Conservation (phyloP, 805 yeast species). For the Kuraishia ogatae region DNA sequence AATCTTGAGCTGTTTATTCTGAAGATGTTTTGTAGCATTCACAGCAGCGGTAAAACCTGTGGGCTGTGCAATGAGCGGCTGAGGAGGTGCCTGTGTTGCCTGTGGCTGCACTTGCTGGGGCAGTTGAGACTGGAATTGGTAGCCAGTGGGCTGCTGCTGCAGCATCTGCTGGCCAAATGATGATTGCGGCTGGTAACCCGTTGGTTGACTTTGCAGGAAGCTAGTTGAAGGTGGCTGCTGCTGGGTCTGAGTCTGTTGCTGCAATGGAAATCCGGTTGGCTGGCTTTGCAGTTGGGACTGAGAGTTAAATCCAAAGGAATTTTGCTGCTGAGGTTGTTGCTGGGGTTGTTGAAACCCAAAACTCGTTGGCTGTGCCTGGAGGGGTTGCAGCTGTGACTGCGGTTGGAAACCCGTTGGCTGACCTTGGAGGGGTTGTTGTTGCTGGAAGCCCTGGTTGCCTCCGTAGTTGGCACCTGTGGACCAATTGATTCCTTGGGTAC, state of each 20-base stretch:
- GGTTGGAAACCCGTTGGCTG: conserved; percentile 30
- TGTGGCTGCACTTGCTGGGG: conserved; percentile 11
- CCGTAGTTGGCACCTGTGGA: background rate
- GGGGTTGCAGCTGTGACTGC: conserved; percentile 20
- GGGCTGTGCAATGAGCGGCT: conserved; percentile 29
- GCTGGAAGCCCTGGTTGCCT: conserved; percentile 3
- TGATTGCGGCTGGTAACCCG: conserved; percentile 31
- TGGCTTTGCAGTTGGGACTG: conserved; percentile 18
- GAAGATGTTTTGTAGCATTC: conserved; percentile 30
- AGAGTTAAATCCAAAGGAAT: conserved; percentile 14
- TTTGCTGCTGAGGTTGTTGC: conserved; percentile 22
- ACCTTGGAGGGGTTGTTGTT: conserved; percentile 5
- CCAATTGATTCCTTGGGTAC: background rate
- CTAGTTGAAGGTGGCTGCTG: conserved; percentile 8
- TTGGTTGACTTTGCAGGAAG: conserved; percentile 9
- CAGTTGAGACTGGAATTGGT: conserved; percentile 7
- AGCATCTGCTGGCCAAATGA: conserved; percentile 20
- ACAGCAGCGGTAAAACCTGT: conserved; percentile 32
- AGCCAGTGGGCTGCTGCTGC: conserved; percentile 22
- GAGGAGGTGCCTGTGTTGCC: conserved; percentile 9
- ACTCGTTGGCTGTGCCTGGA: conserved; percentile 24
- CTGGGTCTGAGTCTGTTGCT: conserved; percentile 13
- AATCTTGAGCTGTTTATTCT: conserved; percentile 52
- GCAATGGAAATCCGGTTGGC: conserved; percentile 28
- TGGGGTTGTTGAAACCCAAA: conserved; percentile 25